Evolutionary conservation across 2,329 filamentous ascomycete species (phyloP).

Genomic region (Scedosporium apiospermum): DNA sequence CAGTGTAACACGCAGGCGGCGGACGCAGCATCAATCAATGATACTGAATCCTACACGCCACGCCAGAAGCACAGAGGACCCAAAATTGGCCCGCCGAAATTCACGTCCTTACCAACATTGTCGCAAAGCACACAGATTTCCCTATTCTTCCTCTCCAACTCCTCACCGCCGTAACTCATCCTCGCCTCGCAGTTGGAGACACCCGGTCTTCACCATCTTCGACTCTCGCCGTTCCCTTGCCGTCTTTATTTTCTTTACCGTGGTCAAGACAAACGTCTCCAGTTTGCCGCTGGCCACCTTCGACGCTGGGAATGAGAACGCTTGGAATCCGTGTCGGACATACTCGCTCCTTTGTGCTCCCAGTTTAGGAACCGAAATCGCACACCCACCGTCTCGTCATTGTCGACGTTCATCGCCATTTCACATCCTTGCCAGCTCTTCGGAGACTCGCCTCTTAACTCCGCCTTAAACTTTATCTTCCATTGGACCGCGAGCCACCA

Average conservation of each 20-base stretch:
- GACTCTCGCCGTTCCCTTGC: background rate
- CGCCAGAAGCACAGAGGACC: too few relatives aligned
- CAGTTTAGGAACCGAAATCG: background rate
- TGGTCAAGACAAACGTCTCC: too few relatives aligned
- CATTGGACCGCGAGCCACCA: constrained; percentile 22
- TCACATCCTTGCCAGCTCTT: background rate
- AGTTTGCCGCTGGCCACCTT: background rate
- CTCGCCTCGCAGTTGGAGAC: background rate
- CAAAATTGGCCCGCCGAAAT: too few relatives aligned
- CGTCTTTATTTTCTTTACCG: too few relatives aligned
- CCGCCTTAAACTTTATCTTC: background rate
- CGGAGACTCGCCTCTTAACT: background rate
- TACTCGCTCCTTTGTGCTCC: background rate
- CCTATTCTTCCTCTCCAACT: background rate
- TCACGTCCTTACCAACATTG: too few relatives aligned
- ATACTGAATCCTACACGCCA: too few relatives aligned
- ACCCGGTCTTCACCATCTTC: background rate
- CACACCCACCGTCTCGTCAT: background rate
- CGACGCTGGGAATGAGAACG: background rate
- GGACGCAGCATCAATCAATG: too few relatives aligned
- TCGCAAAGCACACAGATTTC: background rate
- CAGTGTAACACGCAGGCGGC: too few relatives aligned
- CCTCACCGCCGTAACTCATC: background rate
- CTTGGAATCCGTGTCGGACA: background rate
- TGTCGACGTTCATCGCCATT: background rate